A percentile compares a stretch with the other conserved stretches of the same genome.
Conservation (phyloP, 805 yeast species). For the Tetrapisispora nanseiensis region DNA sequence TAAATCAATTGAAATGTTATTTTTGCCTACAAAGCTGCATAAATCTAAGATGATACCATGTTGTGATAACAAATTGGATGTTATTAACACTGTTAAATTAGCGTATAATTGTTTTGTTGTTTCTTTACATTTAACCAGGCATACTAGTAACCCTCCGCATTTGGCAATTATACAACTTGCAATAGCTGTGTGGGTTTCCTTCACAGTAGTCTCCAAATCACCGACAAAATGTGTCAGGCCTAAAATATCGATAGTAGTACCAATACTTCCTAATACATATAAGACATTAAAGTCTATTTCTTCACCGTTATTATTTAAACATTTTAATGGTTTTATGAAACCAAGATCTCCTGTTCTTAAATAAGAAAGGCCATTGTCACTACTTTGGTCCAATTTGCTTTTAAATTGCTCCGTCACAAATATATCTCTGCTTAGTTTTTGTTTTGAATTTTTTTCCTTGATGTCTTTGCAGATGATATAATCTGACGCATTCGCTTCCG, state of each 20-base stretch:
- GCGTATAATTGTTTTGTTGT: conserved; percentile 40
- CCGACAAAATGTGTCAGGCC: conserved; percentile 86
- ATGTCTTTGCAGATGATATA: conserved; percentile 39
- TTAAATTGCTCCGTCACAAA: conserved; percentile 46
- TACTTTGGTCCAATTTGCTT: conserved; percentile 52
- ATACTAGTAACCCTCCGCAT: conserved; percentile 68
- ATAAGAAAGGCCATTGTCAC: conserved; percentile 54
- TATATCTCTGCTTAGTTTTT: conserved; percentile 39
- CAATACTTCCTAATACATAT: conserved; percentile 73
- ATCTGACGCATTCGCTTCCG: conserved; percentile 68
- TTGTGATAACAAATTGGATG: conserved; percentile 63
- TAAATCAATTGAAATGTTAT: conserved; percentile 19
- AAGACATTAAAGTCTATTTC: conserved; percentile 55
- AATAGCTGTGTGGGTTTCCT: conserved; percentile 39
- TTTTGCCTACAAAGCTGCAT: conserved; percentile 60
- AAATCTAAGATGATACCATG: conserved; percentile 80
- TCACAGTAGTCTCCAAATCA: conserved; percentile 69
- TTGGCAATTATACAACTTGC: conserved; percentile 57
- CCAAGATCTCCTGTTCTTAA: conserved; percentile 93
- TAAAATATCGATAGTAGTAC: conserved; percentile 80
- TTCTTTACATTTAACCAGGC: conserved; percentile 57
- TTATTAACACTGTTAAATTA: conserved; percentile 73
- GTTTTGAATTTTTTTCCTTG: conserved; percentile 4
- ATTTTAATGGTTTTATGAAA: conserved; percentile 66
- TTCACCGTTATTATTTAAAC: conserved; percentile 33